Evolutionary conservation across 306 rosid species (phyloP), one percentile per base, ranked within the genome.

Genomic region (Lotus japonicus): DNA sequence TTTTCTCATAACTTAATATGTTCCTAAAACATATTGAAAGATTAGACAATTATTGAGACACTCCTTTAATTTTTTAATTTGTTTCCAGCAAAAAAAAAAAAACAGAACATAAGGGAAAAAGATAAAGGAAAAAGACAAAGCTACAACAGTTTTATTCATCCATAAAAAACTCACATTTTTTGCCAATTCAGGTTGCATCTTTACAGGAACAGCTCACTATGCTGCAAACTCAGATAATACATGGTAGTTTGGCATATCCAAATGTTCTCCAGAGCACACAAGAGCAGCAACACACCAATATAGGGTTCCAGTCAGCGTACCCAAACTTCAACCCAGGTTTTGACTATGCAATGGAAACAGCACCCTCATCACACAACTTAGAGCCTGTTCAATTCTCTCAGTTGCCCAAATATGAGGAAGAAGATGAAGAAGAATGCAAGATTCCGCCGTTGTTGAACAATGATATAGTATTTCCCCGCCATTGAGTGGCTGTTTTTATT

Each of bases 211-310:
- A 91, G 74, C 75, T 89, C 11, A 70, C 74, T 0, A 64, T 75
- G 81, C 81, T 89, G 74, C 85, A 92, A 70, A 75, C 41, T 45
- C 92, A 84, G 55, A 23, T 85, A 64, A 77, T 88, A 60, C 87
- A 79, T 43, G 80, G 70, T 14, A 51, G 87, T 68, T 57, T 67
- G 61, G 88, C 84, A 58, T 79, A 75, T 48, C 84, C 83, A 49
- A 84, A 26, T 58, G 79, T 68, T 8, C 14, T 82, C 48, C 85
- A 85, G n/a, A 83, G 43, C 82, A 77, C 70, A 14, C 57, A 48
- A 19, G 57, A 71, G 4, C 68, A 21, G 5, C 72, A 74, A 1
- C 86, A 43, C 68, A 72, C 51, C 49, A 71, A 49, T 58, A 38
- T 50, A 58, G 55, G 66, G 26, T 1, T 80, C 68, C 87, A 86